phyloP scores from a whole-genome alignment of 1,139 yeast species.

The Yamadazyma songkhlaensis region DNA sequence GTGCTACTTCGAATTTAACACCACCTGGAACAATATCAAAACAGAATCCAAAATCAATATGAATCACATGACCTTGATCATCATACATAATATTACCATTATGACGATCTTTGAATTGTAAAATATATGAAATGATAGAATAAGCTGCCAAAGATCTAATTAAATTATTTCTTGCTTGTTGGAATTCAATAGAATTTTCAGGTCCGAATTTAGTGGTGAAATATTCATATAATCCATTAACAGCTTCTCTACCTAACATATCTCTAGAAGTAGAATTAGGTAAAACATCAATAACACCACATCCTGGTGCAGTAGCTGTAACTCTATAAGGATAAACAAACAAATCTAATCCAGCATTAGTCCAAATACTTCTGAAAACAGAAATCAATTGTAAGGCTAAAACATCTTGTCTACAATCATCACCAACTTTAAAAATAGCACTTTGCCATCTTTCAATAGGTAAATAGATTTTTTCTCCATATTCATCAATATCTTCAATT shows the following conservation, averaged over 20 bases:
- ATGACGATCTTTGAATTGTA: slow-evolving; percentile 97
- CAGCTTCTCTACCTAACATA: slow-evolving; percentile 98
- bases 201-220: slow-evolving; percentile 92
- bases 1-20: slow-evolving; percentile 94
- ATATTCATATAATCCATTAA: slow-evolving; percentile 92
- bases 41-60: slow-evolving; percentile 97
- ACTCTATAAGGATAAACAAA: slow-evolving; percentile 93
- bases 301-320: slow-evolving; percentile 98
- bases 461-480: slow-evolving; percentile 31
- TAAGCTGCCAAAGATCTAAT: slow-evolving; percentile 95
- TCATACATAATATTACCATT: slow-evolving; percentile 99
- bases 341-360: slow-evolving; percentile 80
- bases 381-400: slow-evolving; percentile 90
- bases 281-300: slow-evolving; percentile 97
- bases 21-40: slow-evolving; percentile 99
- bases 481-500: slow-evolving; percentile 41
- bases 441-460: slow-evolving; percentile 76
- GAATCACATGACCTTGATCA: slow-evolving; percentile 89
- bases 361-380: slow-evolving; percentile 89
- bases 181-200: slow-evolving; percentile 85
- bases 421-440: slow-evolving; percentile 98
- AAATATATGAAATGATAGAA: slow-evolving; percentile 84
- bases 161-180: slow-evolving; percentile 86
- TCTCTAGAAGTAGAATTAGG: slow-evolving; percentile 95
- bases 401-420: slow-evolving; percentile 97